phyloP scores from a whole-genome alignment of 768 basidiomycete species.

The Termitomyces sp. region DNA sequence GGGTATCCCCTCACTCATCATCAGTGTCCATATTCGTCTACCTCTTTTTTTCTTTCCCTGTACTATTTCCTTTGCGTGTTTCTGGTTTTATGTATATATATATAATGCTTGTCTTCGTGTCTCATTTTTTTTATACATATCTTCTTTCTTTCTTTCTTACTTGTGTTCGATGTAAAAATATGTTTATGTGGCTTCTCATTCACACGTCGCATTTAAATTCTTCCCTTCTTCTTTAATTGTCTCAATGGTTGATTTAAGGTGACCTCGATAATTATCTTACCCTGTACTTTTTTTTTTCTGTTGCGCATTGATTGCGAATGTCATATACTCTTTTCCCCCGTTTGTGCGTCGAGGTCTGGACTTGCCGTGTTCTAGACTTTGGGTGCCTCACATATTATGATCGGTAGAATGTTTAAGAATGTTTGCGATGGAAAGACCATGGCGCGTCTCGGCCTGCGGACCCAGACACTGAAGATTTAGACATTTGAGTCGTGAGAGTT shows the following conservation, averaged over 20 bases:
- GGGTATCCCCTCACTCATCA: not conserved
- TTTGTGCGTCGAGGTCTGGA: not conserved
- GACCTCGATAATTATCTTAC: constrained; percentile 9
- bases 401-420: not conserved
- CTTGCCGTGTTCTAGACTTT: too few relatives aligned
- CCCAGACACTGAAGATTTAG: not conserved
- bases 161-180: not conserved
- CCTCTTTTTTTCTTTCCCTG: not conserved
- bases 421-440: not conserved
- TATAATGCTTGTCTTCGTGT: not conserved
- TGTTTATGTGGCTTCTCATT: not conserved
- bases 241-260: constrained; percentile 10
- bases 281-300: not conserved
- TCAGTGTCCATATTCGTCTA: not conserved
- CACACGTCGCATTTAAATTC: constrained; percentile 1
- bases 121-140: not conserved
- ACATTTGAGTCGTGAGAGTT: not conserved
- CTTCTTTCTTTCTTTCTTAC: not conserved
- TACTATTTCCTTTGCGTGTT: not conserved
- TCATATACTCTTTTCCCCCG: not conserved
- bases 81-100: not conserved
- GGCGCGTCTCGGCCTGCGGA: not conserved
- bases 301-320: not conserved
- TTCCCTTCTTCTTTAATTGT: constrained; percentile 5
- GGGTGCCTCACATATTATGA: too few relatives aligned